Conservation (phyloP, 2,329 filamentous ascomycete species). For the Sporothrix variecibatus region DNA sequence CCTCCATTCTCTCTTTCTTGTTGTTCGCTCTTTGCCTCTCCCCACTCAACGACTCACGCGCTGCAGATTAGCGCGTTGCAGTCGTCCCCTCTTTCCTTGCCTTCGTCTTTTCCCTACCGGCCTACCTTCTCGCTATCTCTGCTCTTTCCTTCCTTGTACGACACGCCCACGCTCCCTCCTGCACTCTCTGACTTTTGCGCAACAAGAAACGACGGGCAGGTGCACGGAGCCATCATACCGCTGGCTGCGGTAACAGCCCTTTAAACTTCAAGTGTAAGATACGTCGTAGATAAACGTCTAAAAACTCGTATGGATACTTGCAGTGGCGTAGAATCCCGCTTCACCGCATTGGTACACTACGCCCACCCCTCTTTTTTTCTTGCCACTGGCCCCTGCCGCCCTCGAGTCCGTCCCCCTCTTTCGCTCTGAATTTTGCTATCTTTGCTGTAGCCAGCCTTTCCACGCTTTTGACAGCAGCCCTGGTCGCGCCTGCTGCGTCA, state of each 20-base stretch:
- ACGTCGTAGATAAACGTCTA: neutral
- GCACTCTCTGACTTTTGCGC: neutral
- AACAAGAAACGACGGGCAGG: neutral
- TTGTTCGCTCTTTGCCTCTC: neutral
- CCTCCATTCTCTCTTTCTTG: neutral
- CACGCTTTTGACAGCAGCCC: neutral
- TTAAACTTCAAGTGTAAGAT: no score
- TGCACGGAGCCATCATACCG: conserved; percentile 9
- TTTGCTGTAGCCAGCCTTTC: neutral
- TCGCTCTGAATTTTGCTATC: neutral
- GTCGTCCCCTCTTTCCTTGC: neutral
- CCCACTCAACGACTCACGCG: neutral
- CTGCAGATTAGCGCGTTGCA: conserved; percentile 14
- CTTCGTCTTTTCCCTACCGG: neutral
- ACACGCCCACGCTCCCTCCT: conserved; percentile 10
- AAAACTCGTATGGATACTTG: neutral
- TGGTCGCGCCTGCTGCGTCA: neutral
- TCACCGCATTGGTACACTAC: conserved; percentile 20
- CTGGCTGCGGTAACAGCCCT: neutral
- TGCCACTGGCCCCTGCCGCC: conserved; percentile 8
- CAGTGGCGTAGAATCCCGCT: conserved; percentile 18
- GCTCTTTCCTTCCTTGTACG: neutral
- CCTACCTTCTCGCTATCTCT: neutral
- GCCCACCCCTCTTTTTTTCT: conserved; percentile 9
- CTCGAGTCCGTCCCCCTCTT: neutral